Evolutionary conservation across 1,139 yeast species (phyloP).

Genomic region (Diutina ranongensis): DNA sequence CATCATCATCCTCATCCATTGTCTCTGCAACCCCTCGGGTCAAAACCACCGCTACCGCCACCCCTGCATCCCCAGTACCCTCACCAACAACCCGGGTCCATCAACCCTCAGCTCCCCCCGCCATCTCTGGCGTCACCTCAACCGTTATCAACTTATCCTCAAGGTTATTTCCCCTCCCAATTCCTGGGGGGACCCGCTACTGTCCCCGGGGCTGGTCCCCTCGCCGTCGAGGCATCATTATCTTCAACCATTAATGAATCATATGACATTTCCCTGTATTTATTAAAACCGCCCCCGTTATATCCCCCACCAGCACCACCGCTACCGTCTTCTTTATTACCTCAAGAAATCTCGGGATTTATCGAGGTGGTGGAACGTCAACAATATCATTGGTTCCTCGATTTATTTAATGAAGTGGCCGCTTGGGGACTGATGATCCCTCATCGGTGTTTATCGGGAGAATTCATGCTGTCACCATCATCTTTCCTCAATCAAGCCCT

Average conservation of each 20-base stretch:
- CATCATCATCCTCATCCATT: not conserved
- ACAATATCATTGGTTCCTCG: slow-evolving; percentile 29
- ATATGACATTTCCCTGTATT: not conserved
- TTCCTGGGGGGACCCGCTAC: not conserved
- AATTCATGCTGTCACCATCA: not conserved
- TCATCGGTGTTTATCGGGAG: slow-evolving; percentile 17
- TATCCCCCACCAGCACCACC: not conserved
- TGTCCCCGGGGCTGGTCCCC: not conserved
- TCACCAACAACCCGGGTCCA: too few relatives aligned
- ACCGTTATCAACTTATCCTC: too few relatives aligned
- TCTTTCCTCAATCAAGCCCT: not conserved
- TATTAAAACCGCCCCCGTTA: not conserved
- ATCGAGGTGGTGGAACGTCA: slow-evolving; percentile 21
- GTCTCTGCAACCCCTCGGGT: not conserved
- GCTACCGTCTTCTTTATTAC: not conserved
- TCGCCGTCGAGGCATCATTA: not conserved
- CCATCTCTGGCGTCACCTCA: too few relatives aligned
- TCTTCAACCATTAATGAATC: not conserved
- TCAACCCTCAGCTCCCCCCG: too few relatives aligned
- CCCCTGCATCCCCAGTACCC: not conserved
- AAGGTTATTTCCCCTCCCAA: not conserved
- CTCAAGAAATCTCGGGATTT: slow-evolving; percentile 11
- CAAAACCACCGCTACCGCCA: not conserved
- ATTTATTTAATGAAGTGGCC: slow-evolving; percentile 26
- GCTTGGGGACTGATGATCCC: slow-evolving; percentile 33